These are phyloP conservation scores for Macrolepiota albuminosa DNA, from an alignment of 768 basidiomycete species.

Conservation along the genomic window DNA sequence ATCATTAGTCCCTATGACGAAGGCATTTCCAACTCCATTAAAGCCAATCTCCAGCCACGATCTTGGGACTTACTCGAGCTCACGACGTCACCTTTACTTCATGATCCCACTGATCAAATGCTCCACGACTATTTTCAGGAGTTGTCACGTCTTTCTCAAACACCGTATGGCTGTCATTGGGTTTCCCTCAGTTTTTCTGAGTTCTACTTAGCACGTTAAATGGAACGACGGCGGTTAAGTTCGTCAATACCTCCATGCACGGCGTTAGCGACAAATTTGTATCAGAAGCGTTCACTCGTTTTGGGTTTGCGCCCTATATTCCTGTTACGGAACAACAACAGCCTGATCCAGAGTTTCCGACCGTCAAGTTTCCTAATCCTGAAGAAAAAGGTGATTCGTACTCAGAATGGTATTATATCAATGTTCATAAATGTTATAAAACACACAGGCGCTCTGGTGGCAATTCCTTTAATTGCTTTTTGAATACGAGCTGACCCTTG, in stretches of 20 bases:
- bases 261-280: slow-evolving; percentile 76
- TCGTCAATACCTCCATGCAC: slow-evolving; percentile 90
- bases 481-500: background rate
- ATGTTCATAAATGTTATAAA: background rate
- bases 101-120: slow-evolving; percentile 58
- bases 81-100: slow-evolving; percentile 37
- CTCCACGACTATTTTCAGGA: slow-evolving; percentile 51
- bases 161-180: slow-evolving; percentile 19
- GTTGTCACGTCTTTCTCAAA: slow-evolving; percentile 24
- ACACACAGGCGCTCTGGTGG: slow-evolving; percentile 44
- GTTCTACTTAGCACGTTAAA: slow-evolving; percentile 27
- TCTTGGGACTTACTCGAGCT: slow-evolving; percentile 36
- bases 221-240: slow-evolving; percentile 37
- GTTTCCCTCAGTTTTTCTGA: background rate
- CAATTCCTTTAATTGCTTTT: slow-evolving; percentile 4
- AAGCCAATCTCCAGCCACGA: slow-evolving; percentile 51
- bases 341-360: slow-evolving; percentile 84
- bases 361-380: slow-evolving; percentile 83
- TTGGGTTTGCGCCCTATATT: slow-evolving; percentile 55
- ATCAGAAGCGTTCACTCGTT: slow-evolving; percentile 48
- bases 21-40: slow-evolving; percentile 68
- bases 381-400: slow-evolving; percentile 69
- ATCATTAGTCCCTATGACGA: slow-evolving; percentile 82
- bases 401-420: background rate
- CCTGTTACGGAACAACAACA: slow-evolving; percentile 61